Evolutionary conservation across 129 eudicot genomes (phyloP), one percentile per base, ranked within the genome.

Genomic region (Pittosporum tobira): DNA sequence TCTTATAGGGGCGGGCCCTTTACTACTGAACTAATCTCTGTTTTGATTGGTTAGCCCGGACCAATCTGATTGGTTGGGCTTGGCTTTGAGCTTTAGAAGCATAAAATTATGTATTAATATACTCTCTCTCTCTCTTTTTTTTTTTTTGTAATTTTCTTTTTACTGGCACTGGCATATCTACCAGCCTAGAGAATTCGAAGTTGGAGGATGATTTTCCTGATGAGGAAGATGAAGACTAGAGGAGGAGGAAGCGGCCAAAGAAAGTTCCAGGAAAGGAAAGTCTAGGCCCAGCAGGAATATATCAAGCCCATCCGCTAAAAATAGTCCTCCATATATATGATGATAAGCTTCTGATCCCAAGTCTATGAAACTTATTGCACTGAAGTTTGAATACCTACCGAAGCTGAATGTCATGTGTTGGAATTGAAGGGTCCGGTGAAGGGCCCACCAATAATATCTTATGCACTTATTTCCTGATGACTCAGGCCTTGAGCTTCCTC

Each of bases 221-320:
- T 63, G 96, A 91, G 57, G 99, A 91, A 71, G 96, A 91, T 74
- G 96, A 91, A 72, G 88, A 91, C 18, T 96, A 90, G 78, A 83
- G 98, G 71, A 83, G 95, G 73, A 78, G 98, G 66, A 90, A 90
- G 63, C 80, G 98, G 42, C 94, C 94, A 24, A 90, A 85, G 66
- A 85, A 85, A 67, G 75, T 74, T 45, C 84, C 83, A 62, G 72
- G 71, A 56, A 90, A 82, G 73, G 97, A 90, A 54, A 78, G 77
- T 64, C 75, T 77, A 61, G 98, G 85, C 38, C 76, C 71, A 15
- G 71, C 85, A 56, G 87, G 80, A 74, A 74, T 87, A 57, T 87
- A 83, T 73, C 94, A 91, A 73, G 57, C 79, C 8, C 99, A 91
- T 59, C 99, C 99, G 6, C 88, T 91, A 44, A 86, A 82, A 73